Percentiles rank a stretch among this genome's conserved stretches.
Evolutionary conservation across 2,329 filamentous ascomycete species (phyloP).

Genomic region (Colletotrichum sp.): DNA sequence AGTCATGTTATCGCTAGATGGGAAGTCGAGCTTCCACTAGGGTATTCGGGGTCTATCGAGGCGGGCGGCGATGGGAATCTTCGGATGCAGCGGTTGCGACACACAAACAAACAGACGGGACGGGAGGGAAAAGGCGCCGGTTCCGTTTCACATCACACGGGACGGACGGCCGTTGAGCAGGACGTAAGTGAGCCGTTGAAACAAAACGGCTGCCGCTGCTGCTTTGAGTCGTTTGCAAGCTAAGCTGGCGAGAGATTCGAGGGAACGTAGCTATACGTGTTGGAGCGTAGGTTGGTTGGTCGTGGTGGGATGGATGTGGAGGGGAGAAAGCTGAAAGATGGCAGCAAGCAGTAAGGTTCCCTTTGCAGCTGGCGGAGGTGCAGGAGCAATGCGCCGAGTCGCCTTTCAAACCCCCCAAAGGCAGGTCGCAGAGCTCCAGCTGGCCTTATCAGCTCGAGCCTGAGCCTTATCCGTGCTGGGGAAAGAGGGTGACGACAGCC

Average conservation of each 20-base stretch:
- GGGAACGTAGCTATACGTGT: neutral
- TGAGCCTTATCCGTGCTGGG: constrained; percentile 19
- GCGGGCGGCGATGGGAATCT: neutral
- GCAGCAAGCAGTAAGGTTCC: neutral
- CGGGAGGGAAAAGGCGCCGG: neutral
- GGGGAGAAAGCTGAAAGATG: neutral
- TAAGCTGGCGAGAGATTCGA: neutral
- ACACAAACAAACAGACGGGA: constrained; percentile 4
- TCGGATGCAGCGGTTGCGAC: constrained; percentile 4
- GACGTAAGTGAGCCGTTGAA: neutral
- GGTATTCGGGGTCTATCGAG: neutral
- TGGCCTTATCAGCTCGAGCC: constrained; percentile 20
- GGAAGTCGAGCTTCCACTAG: constrained; percentile 12
- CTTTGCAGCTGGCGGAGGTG: neutral
- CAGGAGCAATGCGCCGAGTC: neutral
- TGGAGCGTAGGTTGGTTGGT: neutral
- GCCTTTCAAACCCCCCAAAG: neutral
- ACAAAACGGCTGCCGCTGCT: neutral
- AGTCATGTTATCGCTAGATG: constrained; percentile 35
- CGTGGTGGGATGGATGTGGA: neutral
- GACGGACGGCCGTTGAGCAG: neutral
- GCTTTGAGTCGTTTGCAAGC: neutral
- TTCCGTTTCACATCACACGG: constrained; percentile 23
- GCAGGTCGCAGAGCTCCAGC: constrained; percentile 5
- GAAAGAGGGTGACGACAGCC: constrained; percentile 20